A percentile compares a stretch with the other conserved stretches of the same genome.
Evolutionary conservation across 2,329 filamentous ascomycete genomes (phyloP).

Genomic region (Xylaria sp.): DNA sequence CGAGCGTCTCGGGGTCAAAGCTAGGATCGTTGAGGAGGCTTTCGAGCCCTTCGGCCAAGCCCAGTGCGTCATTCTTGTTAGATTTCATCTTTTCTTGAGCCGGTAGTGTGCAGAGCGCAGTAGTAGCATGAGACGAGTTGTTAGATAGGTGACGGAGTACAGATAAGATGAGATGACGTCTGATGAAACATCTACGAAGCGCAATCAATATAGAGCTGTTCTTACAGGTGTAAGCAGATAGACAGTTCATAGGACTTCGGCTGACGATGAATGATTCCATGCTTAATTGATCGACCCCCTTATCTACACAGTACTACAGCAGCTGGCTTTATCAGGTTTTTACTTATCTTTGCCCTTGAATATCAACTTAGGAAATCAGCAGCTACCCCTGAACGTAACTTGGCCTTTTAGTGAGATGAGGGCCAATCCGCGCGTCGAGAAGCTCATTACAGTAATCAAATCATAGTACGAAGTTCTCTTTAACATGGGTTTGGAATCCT

Average conservation of each 20-base stretch:
- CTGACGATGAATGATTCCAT: too few relatives aligned
- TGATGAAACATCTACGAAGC: too few relatives aligned
- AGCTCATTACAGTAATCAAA: constrained; percentile 32
- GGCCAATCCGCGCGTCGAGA: background rate
- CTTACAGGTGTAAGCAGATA: too few relatives aligned
- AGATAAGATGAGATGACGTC: too few relatives aligned
- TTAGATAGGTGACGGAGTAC: too few relatives aligned
- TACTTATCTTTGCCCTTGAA: background rate
- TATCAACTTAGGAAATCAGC: too few relatives aligned
- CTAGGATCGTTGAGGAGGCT: constrained; percentile 26
- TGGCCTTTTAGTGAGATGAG: constrained; percentile 24
- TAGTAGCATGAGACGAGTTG: too few relatives aligned
- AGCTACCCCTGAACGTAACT: constrained; percentile 12
- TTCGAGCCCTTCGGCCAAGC: constrained; percentile 30
- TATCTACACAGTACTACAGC: too few relatives aligned
- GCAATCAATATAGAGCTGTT: too few relatives aligned
- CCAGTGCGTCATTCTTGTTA: constrained; percentile 22
- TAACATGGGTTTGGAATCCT: constrained; percentile 9
- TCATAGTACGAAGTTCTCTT: constrained; percentile 9
- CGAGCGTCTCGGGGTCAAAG: constrained; percentile 31
- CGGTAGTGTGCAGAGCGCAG: too few relatives aligned
- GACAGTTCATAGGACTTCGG: too few relatives aligned
- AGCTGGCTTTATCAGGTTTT: background rate
- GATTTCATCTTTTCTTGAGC: constrained; percentile 13
- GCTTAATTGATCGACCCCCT: too few relatives aligned